phyloP scores from a whole-genome alignment of 345 rosid species.

The Gossypium herbaceum region DNA sequence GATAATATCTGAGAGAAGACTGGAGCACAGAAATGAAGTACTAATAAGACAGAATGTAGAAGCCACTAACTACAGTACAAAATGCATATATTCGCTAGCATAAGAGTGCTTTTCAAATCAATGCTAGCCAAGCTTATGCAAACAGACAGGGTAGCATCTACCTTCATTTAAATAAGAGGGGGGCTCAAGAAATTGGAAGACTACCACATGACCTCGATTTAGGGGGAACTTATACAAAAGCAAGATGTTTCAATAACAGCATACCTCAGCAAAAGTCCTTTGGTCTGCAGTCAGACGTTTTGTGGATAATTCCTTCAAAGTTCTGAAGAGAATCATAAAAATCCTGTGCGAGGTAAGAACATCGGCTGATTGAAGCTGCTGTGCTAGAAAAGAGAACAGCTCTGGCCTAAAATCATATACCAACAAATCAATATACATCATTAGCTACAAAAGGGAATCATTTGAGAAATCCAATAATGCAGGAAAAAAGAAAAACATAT shows the following conservation, averaged over 20 bases:
- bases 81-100: not conserved
- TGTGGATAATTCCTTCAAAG: constrained; percentile 87
- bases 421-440: constrained; percentile 16
- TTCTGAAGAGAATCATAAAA: constrained; percentile 84
- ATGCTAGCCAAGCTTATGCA: not conserved
- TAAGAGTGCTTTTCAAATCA: not conserved
- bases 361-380: constrained; percentile 78
- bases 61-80: not conserved
- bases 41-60: not conserved
- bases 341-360: constrained; percentile 85
- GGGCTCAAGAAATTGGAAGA: constrained; percentile 2
- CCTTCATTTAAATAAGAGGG: not conserved
- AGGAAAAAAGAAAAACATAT: not conserved
- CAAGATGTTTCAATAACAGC: constrained; percentile 10
- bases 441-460: constrained; percentile 16
- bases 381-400: constrained; percentile 78
- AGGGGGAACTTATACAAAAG: not conserved
- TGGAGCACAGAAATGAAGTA: not conserved
- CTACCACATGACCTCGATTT: not conserved
- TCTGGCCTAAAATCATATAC: constrained; percentile 67
- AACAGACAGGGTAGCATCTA: not conserved
- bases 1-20: not conserved
- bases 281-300: constrained; percentile 94
- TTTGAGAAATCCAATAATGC: not conserved
- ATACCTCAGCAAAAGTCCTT: constrained; percentile 76